Percentiles rank a stretch among this genome's conserved stretches.
Conservation (phyloP, 1,284 basidiomycete genomes). For the Leccinum solheimii region DNA sequence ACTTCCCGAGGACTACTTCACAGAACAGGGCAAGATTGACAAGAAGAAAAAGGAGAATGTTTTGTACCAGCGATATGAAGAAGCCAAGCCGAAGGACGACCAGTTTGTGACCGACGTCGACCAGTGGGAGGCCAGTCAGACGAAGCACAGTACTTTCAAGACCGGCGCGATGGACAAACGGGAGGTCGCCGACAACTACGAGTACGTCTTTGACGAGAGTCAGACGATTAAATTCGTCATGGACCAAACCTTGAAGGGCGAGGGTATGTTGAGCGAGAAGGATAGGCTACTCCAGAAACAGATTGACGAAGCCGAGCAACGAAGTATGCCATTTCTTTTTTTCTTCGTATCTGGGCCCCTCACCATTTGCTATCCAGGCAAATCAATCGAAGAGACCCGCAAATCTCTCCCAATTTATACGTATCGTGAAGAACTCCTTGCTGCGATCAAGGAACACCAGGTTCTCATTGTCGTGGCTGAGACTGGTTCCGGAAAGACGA, state of each 20-base stretch:
- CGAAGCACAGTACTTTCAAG: slow-evolving; percentile 84
- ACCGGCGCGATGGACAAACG: slow-evolving; percentile 88
- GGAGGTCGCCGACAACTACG: slow-evolving; percentile 82
- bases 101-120: slow-evolving; percentile 96
- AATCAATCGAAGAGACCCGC: slow-evolving; percentile 87
- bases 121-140: slow-evolving; percentile 94
- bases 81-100: slow-evolving; percentile 84
- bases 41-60: slow-evolving; percentile 95
- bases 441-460: slow-evolving; percentile 89
- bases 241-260: slow-evolving; percentile 76
- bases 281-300: slow-evolving; percentile 85
- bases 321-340: slow-evolving; percentile 55
- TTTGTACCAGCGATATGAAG: slow-evolving; percentile 93
- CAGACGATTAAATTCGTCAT: slow-evolving; percentile 96
- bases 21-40: slow-evolving; percentile 98
- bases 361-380: slow-evolving; percentile 49
- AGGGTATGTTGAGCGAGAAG: slow-evolving; percentile 74
- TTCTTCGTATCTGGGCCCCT: background rate
- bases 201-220: slow-evolving; percentile 97
- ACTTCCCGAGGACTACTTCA: slow-evolving; percentile 96
- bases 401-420: slow-evolving; percentile 89
- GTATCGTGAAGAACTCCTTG: slow-evolving; percentile 84
- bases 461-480: slow-evolving; percentile 92
- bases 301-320: slow-evolving; percentile 89
- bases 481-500: slow-evolving; percentile 97